phyloP scores from a whole-genome alignment of 116 monocot genomes.

The Dioscorea cayenensis region DNA sequence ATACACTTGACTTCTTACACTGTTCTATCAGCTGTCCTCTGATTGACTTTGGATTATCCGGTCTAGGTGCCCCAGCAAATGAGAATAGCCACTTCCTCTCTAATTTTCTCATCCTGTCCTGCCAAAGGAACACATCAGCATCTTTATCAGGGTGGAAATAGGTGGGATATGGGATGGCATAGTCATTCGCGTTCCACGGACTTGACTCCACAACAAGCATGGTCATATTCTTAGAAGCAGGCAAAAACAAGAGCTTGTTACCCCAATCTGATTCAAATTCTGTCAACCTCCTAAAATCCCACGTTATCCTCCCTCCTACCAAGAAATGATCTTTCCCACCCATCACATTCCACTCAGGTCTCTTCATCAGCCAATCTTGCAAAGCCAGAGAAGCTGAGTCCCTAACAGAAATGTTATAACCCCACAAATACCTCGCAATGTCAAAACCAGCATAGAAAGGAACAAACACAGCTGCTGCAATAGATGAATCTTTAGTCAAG shows the following conservation, averaged over 20 bases:
- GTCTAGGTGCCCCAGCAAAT: constrained; percentile 92
- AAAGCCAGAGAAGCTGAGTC: constrained; percentile 75
- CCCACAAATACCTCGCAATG: constrained; percentile 80
- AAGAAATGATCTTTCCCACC: constrained; percentile 92
- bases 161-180: constrained; percentile 88
- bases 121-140: constrained; percentile 84
- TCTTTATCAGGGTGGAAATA: constrained; percentile 91
- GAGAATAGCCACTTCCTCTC: constrained; percentile 81
- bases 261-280: constrained; percentile 81
- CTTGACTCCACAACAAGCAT: constrained; percentile 95
- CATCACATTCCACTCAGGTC: constrained; percentile 88
- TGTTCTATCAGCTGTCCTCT: constrained; percentile 79
- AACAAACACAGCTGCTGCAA: constrained; percentile 83
- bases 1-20: constrained; percentile 55
- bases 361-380: constrained; percentile 74
- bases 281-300: constrained; percentile 86
- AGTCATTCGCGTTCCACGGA: constrained; percentile 97
- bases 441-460: constrained; percentile 96
- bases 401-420: constrained; percentile 57
- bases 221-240: constrained; percentile 86
- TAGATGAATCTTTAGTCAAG: constrained; percentile 76
- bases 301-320: constrained; percentile 93
- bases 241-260: constrained; percentile 79
- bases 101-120: constrained; percentile 80
- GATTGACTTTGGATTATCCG: constrained; percentile 68